These are phyloP conservation scores for Fusarium fracticaudum DNA, from an alignment of 2,329 filamentous ascomycete genomes.

Conservation along the genomic window DNA sequence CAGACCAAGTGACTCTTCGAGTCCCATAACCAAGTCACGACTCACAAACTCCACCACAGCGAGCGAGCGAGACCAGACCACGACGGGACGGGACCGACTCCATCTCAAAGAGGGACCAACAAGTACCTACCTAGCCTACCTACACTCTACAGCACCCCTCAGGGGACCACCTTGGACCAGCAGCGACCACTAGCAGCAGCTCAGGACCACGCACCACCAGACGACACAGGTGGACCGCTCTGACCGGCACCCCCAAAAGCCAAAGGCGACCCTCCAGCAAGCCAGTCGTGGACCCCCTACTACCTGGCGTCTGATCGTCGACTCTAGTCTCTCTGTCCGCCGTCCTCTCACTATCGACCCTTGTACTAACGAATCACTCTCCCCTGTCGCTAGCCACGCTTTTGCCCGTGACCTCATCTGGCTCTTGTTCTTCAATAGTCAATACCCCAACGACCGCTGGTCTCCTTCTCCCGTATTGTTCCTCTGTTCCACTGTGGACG, in stretches of 20 bases:
- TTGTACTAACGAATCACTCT: slow-evolving; percentile 38
- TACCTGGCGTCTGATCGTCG: slow-evolving; percentile 43
- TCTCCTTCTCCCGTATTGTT: slow-evolving; percentile 40
- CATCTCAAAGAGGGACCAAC: slow-evolving; percentile 28
- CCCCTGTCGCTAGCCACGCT: slow-evolving; percentile 29
- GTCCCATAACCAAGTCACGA: slow-evolving; percentile 34
- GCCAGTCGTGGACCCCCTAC: slow-evolving; percentile 34
- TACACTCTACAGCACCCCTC: slow-evolving; percentile 29
- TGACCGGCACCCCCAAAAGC: slow-evolving; percentile 37
- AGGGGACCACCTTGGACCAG: slow-evolving; percentile 38
- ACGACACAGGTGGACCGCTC: slow-evolving; percentile 37
- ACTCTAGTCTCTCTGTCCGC: slow-evolving; percentile 34
- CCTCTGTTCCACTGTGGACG: slow-evolving; percentile 41
- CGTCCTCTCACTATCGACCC: slow-evolving; percentile 26
- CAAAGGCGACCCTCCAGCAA: slow-evolving; percentile 32
- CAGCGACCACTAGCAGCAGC: slow-evolving; percentile 31
- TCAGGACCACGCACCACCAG: slow-evolving; percentile 37
- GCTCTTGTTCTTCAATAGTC: slow-evolving; percentile 41
- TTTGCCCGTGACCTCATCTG: slow-evolving; percentile 44
- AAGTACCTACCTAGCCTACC: slow-evolving; percentile 24
- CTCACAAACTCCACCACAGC: slow-evolving; percentile 21
- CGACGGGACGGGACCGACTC: slow-evolving; percentile 26
- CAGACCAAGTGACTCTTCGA: slow-evolving; percentile 32
- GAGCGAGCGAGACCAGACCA: slow-evolving; percentile 14
- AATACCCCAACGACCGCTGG: slow-evolving; percentile 37